Percentiles rank a stretch among this genome's conserved stretches.
These are phyloP conservation scores for Exophiala sp. DNA, from an alignment of 2,329 filamentous ascomycete species.

Conservation along the genomic window DNA sequence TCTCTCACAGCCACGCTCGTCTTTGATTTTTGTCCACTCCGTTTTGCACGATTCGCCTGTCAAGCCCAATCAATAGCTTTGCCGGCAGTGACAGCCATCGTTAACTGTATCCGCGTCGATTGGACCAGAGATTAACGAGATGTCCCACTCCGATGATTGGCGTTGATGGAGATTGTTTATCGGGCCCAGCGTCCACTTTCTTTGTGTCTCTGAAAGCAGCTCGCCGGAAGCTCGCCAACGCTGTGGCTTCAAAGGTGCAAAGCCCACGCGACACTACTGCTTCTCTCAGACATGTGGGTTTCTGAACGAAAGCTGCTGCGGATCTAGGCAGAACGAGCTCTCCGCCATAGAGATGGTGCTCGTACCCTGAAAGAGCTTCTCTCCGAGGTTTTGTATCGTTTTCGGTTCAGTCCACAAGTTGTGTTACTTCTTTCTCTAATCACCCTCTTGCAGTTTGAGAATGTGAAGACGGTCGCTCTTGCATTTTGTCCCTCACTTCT, in stretches of 20 bases:
- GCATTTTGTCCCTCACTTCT: neutral
- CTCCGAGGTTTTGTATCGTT: neutral
- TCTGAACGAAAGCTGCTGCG: neutral
- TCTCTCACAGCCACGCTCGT: slow-evolving; percentile 6
- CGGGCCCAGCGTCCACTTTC: slow-evolving; percentile 1
- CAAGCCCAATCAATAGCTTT: slow-evolving; percentile 18
- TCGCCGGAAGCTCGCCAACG: slow-evolving; percentile 1
- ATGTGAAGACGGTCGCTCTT: slow-evolving; percentile 16
- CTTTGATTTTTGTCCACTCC: slow-evolving; percentile 4
- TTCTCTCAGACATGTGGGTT: slow-evolving; percentile 1
- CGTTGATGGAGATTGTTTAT: neutral
- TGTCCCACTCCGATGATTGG: slow-evolving; percentile 14
- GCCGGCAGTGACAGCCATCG: neutral
- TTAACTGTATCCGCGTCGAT: neutral
- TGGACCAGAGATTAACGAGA: slow-evolving; percentile 8
- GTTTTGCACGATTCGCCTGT: neutral
- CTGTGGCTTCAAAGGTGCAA: neutral
- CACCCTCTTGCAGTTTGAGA: slow-evolving; percentile 7
- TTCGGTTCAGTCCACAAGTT: slow-evolving; percentile 3
- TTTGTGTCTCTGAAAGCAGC: slow-evolving; percentile 4
- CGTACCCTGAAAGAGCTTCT: neutral
- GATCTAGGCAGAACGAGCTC: neutral
- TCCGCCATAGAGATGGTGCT: neutral
- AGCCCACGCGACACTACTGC: neutral
- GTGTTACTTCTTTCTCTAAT: slow-evolving; percentile 3